Percentiles rank a stretch among this genome's conserved stretches.
Evolutionary conservation across 495 filamentous ascomycete genomes (phyloP).

Genomic region (Endocarpon pusillum): DNA sequence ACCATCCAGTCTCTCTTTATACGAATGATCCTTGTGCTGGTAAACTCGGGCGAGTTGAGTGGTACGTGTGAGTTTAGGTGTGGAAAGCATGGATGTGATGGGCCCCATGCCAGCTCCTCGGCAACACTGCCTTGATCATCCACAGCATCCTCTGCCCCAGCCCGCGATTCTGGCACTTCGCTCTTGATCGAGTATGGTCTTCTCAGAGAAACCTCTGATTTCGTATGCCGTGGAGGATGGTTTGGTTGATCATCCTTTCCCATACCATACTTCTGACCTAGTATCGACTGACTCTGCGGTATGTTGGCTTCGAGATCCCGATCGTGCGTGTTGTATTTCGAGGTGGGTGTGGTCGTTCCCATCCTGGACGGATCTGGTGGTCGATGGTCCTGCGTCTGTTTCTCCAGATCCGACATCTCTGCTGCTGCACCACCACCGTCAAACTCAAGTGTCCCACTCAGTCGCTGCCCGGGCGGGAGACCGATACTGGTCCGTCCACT

Average conservation of each 20-base stretch:
- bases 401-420: constrained; percentile 20
- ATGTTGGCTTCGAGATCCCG: constrained; percentile 1
- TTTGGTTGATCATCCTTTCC: constrained; percentile 8
- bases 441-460: constrained; percentile 19
- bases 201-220: constrained; percentile 24
- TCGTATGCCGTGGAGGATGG: constrained; percentile 17
- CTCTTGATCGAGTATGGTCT: constrained; percentile 3
- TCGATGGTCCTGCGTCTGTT: constrained; percentile 16
- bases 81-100: constrained; percentile 78
- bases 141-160: constrained; percentile 30
- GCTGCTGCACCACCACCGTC: constrained; percentile 28
- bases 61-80: constrained; percentile 89
- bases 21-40: constrained; percentile 74
- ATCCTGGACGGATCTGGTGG: constrained; percentile 20
- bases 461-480: constrained; percentile 39
- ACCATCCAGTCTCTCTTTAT: constrained; percentile 82
- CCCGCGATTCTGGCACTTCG: no score
- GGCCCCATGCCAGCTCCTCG: constrained; percentile 55
- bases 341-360: not conserved
- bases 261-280: constrained; percentile 11
- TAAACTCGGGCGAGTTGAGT: constrained; percentile 49
- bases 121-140: constrained; percentile 31
- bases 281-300: constrained; percentile 1
- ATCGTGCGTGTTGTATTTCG: not conserved
- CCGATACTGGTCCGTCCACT: constrained; percentile 49